Percentiles rank a stretch among this genome's conserved stretches.
Evolutionary conservation across 768 basidiomycete species (phyloP).

Genomic region (Astraeus odoratus): DNA sequence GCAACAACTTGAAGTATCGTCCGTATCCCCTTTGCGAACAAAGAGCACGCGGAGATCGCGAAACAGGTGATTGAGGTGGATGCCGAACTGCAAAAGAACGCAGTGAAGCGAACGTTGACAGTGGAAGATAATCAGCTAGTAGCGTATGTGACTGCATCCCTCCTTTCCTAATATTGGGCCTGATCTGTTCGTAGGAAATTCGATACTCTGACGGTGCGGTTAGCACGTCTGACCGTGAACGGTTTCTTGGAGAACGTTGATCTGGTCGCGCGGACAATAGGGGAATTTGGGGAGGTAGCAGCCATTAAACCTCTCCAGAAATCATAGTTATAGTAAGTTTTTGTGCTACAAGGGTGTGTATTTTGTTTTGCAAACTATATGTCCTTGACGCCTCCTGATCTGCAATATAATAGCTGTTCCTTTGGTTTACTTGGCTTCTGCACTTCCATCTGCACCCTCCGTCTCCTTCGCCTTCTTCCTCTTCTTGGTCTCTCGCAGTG

Average conservation of each 20-base stretch:
- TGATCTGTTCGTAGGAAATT: conserved; percentile 45
- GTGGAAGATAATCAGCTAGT: conserved; percentile 65
- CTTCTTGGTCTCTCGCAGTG: conserved; percentile 86
- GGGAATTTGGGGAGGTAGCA: conserved; percentile 71
- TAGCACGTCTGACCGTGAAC: conserved; percentile 81
- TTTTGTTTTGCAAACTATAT: too few relatives aligned
- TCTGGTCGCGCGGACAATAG: conserved; percentile 74
- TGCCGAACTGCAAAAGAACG: conserved; percentile 71
- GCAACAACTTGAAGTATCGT: conserved; percentile 51
- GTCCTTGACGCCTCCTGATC: conserved; percentile 12
- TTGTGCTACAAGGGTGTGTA: too few relatives aligned
- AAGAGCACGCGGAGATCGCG: conserved; percentile 73
- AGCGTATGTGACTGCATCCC: conserved; percentile 48
- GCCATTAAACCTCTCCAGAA: conserved; percentile 15
- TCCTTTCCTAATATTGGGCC: background rate
- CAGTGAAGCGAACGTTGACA: conserved; percentile 64
- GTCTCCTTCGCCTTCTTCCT: conserved; percentile 70
- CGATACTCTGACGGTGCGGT: conserved; percentile 71
- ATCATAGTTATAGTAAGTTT: conserved; percentile 5
- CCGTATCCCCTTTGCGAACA: conserved; percentile 69
- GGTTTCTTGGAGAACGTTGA: conserved; percentile 88
- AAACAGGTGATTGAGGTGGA: conserved; percentile 85
- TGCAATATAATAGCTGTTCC: conserved; percentile 12
- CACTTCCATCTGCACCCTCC: conserved; percentile 37
- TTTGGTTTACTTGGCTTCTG: conserved; percentile 21